Evolutionary conservation across 2,329 filamentous ascomycete species (phyloP).

Genomic region (Coniella vitis): DNA sequence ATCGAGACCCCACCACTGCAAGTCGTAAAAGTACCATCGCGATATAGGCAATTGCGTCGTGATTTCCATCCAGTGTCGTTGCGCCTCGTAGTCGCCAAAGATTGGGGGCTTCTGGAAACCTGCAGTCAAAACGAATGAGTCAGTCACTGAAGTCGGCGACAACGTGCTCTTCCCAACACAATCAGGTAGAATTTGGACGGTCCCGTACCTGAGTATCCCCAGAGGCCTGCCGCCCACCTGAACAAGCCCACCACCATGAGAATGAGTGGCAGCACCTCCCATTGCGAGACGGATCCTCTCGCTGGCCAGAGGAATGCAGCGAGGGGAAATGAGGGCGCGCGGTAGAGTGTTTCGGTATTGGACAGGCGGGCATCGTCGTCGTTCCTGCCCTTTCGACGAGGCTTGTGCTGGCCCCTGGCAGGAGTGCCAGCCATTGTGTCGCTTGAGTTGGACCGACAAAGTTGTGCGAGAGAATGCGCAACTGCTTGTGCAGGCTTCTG

Average conservation of each 20-base stretch:
- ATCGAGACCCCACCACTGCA: constrained; percentile 96
- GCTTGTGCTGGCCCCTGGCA: constrained; percentile 50
- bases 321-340: constrained; percentile 74
- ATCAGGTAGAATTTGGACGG: neutral
- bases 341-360: constrained; percentile 39
- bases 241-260: constrained; percentile 89
- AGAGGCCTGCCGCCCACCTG: constrained; percentile 84
- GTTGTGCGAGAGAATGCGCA: neutral
- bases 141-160: no score
- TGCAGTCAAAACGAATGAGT: constrained; percentile 26
- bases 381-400: constrained; percentile 52
- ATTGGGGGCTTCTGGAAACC: constrained; percentile 78
- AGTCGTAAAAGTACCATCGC: constrained; percentile 96
- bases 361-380: constrained; percentile 24
- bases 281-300: constrained; percentile 77
- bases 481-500: neutral
- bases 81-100: constrained; percentile 96
- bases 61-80: constrained; percentile 98
- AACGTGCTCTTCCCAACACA: neutral
- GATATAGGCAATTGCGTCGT: constrained; percentile 83
- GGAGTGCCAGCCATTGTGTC: constrained; percentile 37
- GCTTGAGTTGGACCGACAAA: neutral
- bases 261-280: constrained; percentile 81
- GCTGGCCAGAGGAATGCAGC: constrained; percentile 94
- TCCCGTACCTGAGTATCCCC: constrained; percentile 79